phyloP scores from a whole-genome alignment of 306 rosid species.

The Castanea crenata region DNA sequence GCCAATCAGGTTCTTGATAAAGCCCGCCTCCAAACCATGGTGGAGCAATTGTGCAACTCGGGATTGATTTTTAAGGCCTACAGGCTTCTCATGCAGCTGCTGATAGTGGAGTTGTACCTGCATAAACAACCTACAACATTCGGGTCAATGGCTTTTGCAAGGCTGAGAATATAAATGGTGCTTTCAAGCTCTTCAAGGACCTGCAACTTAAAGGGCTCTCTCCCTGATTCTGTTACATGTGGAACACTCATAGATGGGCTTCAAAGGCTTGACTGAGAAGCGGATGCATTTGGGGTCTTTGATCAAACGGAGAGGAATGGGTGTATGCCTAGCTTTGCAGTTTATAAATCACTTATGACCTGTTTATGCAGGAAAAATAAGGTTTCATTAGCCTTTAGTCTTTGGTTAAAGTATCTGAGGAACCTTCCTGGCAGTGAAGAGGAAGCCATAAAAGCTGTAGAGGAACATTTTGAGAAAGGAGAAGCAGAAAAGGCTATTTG shows the following conservation, averaged over 20 bases:
- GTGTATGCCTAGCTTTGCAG: constrained; percentile 34
- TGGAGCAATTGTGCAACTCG: constrained; percentile 60
- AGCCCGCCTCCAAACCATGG: constrained; percentile 49
- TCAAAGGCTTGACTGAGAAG: constrained; percentile 49
- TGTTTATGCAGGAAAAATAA: constrained; percentile 61
- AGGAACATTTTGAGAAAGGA: constrained; percentile 47
- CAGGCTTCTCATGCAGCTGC: constrained; percentile 51
- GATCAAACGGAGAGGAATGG: constrained; percentile 56
- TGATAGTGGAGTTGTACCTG: constrained; percentile 57
- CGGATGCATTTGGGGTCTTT: constrained; percentile 53
- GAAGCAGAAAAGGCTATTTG: constrained; percentile 43
- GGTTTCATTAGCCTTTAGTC: constrained; percentile 42
- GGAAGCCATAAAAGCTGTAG: constrained; percentile 38
- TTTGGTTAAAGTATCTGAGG: constrained; percentile 61
- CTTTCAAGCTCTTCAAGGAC: constrained; percentile 60
- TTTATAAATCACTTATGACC: constrained; percentile 66
- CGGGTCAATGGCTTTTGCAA: constrained; percentile 66
- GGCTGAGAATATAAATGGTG: constrained; percentile 42
- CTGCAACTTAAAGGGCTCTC: constrained; percentile 59
- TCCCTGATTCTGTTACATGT: constrained; percentile 71
- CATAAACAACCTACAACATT: constrained; percentile 53
- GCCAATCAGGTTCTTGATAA: constrained; percentile 41
- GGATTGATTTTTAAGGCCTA: constrained; percentile 69
- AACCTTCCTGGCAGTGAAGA: constrained; percentile 38
- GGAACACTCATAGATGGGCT: constrained; percentile 79